These are phyloP conservation scores for Grosmannia huntii DNA, from an alignment of 2,329 filamentous ascomycete genomes.

Conservation along the genomic window DNA sequence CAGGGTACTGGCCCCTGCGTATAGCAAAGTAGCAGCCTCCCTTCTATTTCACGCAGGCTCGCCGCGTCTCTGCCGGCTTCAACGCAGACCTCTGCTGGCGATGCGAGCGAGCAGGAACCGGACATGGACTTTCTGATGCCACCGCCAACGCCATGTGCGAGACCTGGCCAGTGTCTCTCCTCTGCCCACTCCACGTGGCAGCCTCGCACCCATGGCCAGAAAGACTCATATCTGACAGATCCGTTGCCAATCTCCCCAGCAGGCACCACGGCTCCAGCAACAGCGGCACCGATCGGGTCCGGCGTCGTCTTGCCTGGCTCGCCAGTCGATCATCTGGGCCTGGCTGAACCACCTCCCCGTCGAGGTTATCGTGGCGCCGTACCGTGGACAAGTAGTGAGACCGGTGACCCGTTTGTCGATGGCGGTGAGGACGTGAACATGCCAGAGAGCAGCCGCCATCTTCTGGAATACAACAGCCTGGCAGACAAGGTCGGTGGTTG, in stretches of 20 bases:
- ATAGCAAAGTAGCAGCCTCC: background rate
- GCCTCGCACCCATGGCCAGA: background rate
- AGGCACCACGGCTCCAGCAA: background rate
- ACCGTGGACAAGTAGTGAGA: constrained; percentile 40
- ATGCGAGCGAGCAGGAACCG: background rate
- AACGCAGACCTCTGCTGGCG: background rate
- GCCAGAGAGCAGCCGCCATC: constrained; percentile 28
- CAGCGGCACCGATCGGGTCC: background rate
- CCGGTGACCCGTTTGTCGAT: constrained; percentile 30
- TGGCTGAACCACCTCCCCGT: background rate
- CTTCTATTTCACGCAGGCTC: background rate
- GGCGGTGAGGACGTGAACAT: constrained; percentile 31
- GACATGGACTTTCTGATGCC: background rate
- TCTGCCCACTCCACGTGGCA: background rate
- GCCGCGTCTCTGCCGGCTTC: background rate
- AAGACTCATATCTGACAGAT: background rate
- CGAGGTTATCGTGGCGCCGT: constrained; percentile 31
- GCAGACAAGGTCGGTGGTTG: constrained; percentile 36
- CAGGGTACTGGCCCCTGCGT: background rate
- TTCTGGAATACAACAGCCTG: constrained; percentile 47
- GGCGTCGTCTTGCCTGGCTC: background rate
- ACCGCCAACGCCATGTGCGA: background rate
- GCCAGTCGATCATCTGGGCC: background rate
- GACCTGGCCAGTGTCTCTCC: background rate
- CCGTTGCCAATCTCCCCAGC: background rate